Evolutionary conservation across 1,284 basidiomycete genomes (phyloP).

Genomic region (Agaricales sp.): DNA sequence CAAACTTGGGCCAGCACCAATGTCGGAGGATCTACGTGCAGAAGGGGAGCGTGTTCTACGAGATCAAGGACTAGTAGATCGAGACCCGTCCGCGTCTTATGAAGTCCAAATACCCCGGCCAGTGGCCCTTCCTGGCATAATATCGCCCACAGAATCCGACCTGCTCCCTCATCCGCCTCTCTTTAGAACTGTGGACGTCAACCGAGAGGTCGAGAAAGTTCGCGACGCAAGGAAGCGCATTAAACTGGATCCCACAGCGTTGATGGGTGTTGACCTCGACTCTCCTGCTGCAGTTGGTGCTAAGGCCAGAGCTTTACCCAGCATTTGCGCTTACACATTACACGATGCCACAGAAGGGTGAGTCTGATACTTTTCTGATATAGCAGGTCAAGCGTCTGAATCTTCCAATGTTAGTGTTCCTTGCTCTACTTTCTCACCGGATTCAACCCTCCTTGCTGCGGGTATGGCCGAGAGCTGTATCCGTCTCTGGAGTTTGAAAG

Average conservation of each 20-base stretch:
- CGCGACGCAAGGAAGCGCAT: constrained; percentile 88
- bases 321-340: constrained; percentile 87
- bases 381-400: constrained; percentile 6
- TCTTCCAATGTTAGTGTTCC: constrained; percentile 48
- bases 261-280: constrained; percentile 41
- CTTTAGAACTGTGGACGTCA: constrained; percentile 84
- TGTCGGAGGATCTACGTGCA: constrained; percentile 67
- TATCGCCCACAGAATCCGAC: constrained; percentile 62
- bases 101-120: constrained; percentile 48
- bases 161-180: constrained; percentile 70
- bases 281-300: constrained; percentile 47
- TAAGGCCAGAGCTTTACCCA: constrained; percentile 65
- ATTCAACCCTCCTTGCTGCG: constrained; percentile 90
- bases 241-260: constrained; percentile 66
- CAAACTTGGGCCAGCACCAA: constrained; percentile 75
- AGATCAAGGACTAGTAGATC: constrained; percentile 63
- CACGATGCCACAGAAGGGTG: constrained; percentile 89
- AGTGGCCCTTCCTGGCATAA: constrained; percentile 36
- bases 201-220: constrained; percentile 85
- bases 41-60: constrained; percentile 71
- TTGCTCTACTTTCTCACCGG: constrained; percentile 83
- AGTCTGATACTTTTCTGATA: constrained; percentile 17
- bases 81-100: constrained; percentile 53
- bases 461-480: constrained; percentile 97
- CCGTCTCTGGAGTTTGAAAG: constrained; percentile 91